These are phyloP conservation scores for Paecilomyces variotii DNA, from an alignment of 2,329 filamentous ascomycete genomes.

Conservation along the genomic window DNA sequence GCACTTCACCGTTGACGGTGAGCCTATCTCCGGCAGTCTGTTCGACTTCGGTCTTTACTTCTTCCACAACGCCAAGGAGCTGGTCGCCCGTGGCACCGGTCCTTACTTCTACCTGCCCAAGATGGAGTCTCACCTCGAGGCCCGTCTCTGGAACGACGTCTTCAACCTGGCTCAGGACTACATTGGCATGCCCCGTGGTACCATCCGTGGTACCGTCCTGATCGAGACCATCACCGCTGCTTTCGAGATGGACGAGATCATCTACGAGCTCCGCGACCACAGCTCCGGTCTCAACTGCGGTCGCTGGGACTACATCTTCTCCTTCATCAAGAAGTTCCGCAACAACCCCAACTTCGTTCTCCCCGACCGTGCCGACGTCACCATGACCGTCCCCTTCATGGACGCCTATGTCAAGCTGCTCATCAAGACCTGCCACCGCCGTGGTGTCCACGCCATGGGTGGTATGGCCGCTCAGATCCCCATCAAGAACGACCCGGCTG, in stretches of 20 bases:
- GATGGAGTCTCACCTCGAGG: slow-evolving; percentile 97
- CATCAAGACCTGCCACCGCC: slow-evolving; percentile 95
- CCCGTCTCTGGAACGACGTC: slow-evolving; percentile 93
- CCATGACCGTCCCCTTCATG: slow-evolving; percentile 99
- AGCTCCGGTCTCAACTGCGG: slow-evolving; percentile 95
- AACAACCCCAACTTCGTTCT: slow-evolving; percentile 88
- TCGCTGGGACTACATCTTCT: slow-evolving; percentile 99
- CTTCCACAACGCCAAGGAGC: slow-evolving; percentile 92
- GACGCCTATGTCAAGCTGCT: slow-evolving; percentile 92
- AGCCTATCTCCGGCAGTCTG: slow-evolving; percentile 83
- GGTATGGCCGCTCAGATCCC: slow-evolving; percentile 99
- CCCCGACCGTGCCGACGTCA: slow-evolving; percentile 81
- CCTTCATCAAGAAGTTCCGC: slow-evolving; percentile 98
- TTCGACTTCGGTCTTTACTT: slow-evolving; percentile 99
- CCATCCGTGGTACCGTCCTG: slow-evolving; percentile 87
- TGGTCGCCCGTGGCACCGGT: slow-evolving; percentile 72
- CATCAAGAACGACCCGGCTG: slow-evolving; percentile 86
- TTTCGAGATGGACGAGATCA: slow-evolving; percentile 99
- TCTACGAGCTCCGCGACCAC: slow-evolving; percentile 97
- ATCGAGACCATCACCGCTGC: slow-evolving; percentile 97
- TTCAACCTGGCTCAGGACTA: slow-evolving; percentile 96
- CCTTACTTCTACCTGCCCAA: slow-evolving; percentile 98
- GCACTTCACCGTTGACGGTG: slow-evolving; percentile 91
- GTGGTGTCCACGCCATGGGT: slow-evolving; percentile 97
- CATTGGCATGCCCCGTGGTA: slow-evolving; percentile 80